Evolutionary conservation across 768 basidiomycete genomes (phyloP), one percentile per base, ranked within the genome.

Genomic region (Suillus placidus): DNA sequence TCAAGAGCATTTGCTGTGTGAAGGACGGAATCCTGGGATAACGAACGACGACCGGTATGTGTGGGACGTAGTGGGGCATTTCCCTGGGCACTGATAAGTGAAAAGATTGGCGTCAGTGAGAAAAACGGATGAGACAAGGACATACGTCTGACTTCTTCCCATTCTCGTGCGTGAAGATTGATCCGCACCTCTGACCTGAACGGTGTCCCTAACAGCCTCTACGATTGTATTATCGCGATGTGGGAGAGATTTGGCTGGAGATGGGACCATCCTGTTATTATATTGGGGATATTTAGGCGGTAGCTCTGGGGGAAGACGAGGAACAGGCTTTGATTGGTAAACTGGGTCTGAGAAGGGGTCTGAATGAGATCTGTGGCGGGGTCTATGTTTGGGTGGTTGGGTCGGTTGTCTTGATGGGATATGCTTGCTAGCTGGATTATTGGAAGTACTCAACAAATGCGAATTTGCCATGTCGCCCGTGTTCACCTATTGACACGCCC

Each of bases 131-230:
- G 69, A 66, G 66, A 72, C 66, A 60, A 79, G 64, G 62, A 72
- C 76, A 68, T 82, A 70, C 45, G 89, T 90, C 71, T 88, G 85
- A 68, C 85, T 88, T 67, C 90, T 84, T 69, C 78, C 81, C 56
- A 86, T 77, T 71, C 86, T 85, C 30, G 74, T 69, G 68, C 82
- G 80, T 61, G 86, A 76, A 63, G 80, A 69, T 55, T 80, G 75
- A 66, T 82, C 80, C 35, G 79, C 71, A 47, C 79, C 74, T 58
- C 82, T 84, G 70, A 89, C 78, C 64, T 83, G 82, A 30, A 91
- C 88, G 60, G 90, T 88, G 66, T 93, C 89, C 68, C 87, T 83
- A 68, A 91, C 85, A 51, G 90, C 86, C 40, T 91, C 87, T 64
- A 82, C 73, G 77, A 88, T 84, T 26, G 58, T 32, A 68, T 82